These are phyloP conservation scores for Aspergillus saccharolyticus DNA, from an alignment of 495 filamentous ascomycete genomes.

Conservation along the genomic window DNA sequence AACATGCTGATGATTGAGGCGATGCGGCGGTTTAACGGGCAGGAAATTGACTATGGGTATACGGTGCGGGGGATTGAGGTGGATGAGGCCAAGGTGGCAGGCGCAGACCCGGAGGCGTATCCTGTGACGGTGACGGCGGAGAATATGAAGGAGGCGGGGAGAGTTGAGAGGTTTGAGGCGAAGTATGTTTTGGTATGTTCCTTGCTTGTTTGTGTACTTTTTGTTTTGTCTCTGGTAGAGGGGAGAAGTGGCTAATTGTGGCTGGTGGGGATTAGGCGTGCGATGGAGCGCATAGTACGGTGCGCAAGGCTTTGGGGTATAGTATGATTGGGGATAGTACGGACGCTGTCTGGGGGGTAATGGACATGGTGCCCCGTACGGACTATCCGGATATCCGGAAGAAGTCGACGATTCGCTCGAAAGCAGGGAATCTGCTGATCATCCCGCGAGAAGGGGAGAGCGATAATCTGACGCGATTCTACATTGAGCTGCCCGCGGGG, in stretches of 20 bases:
- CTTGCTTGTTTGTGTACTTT: neutral
- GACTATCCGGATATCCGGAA: conserved; percentile 79
- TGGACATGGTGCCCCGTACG: conserved; percentile 72
- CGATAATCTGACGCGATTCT: conserved; percentile 62
- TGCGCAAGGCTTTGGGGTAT: conserved; percentile 63
- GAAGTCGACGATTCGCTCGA: conserved; percentile 58
- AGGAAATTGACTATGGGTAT: conserved; percentile 57
- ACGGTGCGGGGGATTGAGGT: conserved; percentile 52
- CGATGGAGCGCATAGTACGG: conserved; percentile 70
- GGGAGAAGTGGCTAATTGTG: neutral
- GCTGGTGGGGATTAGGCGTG: conserved; percentile 48
- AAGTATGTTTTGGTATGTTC: conserved; percentile 63
- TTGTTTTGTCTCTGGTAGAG: neutral
- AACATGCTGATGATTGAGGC: conserved; percentile 57
- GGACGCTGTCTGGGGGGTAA: conserved; percentile 76
- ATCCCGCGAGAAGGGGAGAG: conserved; percentile 64
- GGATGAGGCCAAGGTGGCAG: conserved; percentile 28
- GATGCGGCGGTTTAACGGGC: conserved; percentile 40
- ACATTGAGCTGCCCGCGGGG: conserved; percentile 62
- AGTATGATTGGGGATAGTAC: conserved; percentile 70
- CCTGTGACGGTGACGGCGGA: conserved; percentile 50
- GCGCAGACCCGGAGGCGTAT: conserved; percentile 40
- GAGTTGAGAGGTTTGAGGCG: conserved; percentile 49
- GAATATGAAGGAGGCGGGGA: conserved; percentile 49
- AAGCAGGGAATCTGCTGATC: conserved; percentile 59